Conservation (phyloP, 257 asterid genomes). For the Solanum corneliomulleri region DNA sequence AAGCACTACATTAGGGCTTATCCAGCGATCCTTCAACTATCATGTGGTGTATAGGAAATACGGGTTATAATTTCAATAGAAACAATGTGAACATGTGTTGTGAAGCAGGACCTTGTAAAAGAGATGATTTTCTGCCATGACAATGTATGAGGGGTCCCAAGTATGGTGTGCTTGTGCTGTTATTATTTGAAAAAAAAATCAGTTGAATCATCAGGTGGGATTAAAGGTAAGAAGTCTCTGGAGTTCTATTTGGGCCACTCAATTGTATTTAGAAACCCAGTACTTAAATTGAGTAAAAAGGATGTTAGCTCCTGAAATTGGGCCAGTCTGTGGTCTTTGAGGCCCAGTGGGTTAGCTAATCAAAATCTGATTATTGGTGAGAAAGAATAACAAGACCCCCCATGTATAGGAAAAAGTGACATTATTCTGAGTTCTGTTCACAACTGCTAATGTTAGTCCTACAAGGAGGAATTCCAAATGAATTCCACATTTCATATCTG, state of each 20-base stretch:
- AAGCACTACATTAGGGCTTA: not conserved
- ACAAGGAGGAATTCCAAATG: not conserved
- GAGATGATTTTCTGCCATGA: not conserved
- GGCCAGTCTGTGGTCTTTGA: not conserved
- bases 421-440: constrained; percentile 25
- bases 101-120: not conserved
- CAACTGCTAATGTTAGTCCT: not conserved
- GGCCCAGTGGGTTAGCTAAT: not conserved
- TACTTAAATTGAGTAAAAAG: not conserved
- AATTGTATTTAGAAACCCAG: too few species aligned
- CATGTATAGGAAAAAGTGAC: constrained; percentile 64
- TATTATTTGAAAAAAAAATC: too few species aligned
- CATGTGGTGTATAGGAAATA: not conserved
- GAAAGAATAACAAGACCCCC: constrained; percentile 24
- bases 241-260: too few species aligned
- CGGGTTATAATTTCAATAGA: not conserved
- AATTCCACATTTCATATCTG: not conserved
- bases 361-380: not conserved
- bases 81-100: not conserved
- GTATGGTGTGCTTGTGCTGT: too few species aligned
- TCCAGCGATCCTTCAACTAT: not conserved
- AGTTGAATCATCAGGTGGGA: too few species aligned
- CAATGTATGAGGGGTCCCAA: too few species aligned
- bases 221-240: too few species aligned
- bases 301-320: not conserved